These are phyloP conservation scores for Penicillium odoratum DNA, from an alignment of 495 filamentous ascomycete species.

Conservation along the genomic window DNA sequence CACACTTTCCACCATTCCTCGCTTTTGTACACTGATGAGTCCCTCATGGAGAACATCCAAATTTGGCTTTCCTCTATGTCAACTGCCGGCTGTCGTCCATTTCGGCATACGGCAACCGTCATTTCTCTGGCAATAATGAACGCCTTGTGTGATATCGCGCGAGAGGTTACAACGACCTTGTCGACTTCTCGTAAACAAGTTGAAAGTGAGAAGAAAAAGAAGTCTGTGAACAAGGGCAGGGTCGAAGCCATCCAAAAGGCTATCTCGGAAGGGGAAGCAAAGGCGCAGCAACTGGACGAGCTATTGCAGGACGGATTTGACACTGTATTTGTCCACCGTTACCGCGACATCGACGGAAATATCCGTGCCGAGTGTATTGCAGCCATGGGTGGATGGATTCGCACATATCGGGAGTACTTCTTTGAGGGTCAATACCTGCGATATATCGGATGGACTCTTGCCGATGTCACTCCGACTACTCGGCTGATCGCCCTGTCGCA, in stretches of 20 bases:
- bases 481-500: slow-evolving; percentile 80
- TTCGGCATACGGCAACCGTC: slow-evolving; percentile 88
- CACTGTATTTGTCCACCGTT: slow-evolving; percentile 88
- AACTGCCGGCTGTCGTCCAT: slow-evolving; percentile 76
- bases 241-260: slow-evolving; percentile 66
- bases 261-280: slow-evolving; percentile 64
- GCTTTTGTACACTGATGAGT: slow-evolving; percentile 69
- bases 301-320: slow-evolving; percentile 81
- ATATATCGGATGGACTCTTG: slow-evolving; percentile 93
- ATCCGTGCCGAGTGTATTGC: slow-evolving; percentile 84
- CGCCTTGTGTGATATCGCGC: slow-evolving; percentile 63
- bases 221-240: slow-evolving; percentile 71
- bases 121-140: slow-evolving; percentile 73
- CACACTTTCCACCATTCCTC: slow-evolving; percentile 71
- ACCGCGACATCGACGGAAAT: slow-evolving; percentile 86
- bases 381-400: slow-evolving; percentile 85
- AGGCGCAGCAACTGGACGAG: slow-evolving; percentile 60
- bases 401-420: slow-evolving; percentile 77
- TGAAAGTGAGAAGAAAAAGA: slow-evolving; percentile 78
- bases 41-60: slow-evolving; percentile 80
- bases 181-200: slow-evolving; percentile 76
- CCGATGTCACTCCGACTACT: slow-evolving; percentile 67
- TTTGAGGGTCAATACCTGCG: slow-evolving; percentile 84
- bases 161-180: slow-evolving; percentile 62
- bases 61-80: slow-evolving; percentile 87